Conservation (phyloP, 441 rosid genomes). For the Gossypium davidsonii region DNA sequence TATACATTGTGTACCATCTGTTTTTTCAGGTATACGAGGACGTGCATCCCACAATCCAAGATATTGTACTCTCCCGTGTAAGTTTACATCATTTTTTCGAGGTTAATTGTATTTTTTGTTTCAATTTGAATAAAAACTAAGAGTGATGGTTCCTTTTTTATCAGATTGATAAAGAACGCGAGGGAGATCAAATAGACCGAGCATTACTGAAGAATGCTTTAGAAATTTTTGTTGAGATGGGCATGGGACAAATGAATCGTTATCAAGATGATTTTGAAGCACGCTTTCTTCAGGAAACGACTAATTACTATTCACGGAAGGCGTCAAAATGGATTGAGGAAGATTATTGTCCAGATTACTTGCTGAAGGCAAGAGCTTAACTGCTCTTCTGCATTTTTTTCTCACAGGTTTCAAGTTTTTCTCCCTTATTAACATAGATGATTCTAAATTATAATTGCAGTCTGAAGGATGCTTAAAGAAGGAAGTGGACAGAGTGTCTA, state of each 20-base stretch:
- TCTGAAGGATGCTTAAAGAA: slow-evolving; percentile 89
- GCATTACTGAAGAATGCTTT: slow-evolving; percentile 74
- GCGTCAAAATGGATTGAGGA: slow-evolving; percentile 83
- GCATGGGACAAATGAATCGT: slow-evolving; percentile 64
- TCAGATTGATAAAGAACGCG: slow-evolving; percentile 82
- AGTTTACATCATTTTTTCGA: slow-evolving; percentile 16
- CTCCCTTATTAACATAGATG: neutral
- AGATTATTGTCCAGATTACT: slow-evolving; percentile 78
- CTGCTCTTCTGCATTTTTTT: neutral
- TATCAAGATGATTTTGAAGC: slow-evolving; percentile 75
- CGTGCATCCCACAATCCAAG: slow-evolving; percentile 48
- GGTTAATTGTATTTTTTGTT: neutral
- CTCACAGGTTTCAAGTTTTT: neutral
- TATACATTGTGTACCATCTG: neutral
- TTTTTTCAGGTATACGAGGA: slow-evolving; percentile 58
- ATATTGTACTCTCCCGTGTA: slow-evolving; percentile 68
- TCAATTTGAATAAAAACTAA: neutral
- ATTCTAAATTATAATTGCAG: slow-evolving; percentile 33
- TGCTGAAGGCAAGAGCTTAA: slow-evolving; percentile 55
- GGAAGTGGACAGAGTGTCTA: slow-evolving; percentile 82
- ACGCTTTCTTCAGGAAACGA: slow-evolving; percentile 60
- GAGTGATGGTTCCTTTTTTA: neutral
- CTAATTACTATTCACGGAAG: slow-evolving; percentile 75
- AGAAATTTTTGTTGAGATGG: slow-evolving; percentile 85
- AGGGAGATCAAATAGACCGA: slow-evolving; percentile 86